Evolutionary conservation across 805 yeast genomes (phyloP), one percentile per base, ranked within the genome.

Genomic region (Blastobotrys chiropterorum): DNA sequence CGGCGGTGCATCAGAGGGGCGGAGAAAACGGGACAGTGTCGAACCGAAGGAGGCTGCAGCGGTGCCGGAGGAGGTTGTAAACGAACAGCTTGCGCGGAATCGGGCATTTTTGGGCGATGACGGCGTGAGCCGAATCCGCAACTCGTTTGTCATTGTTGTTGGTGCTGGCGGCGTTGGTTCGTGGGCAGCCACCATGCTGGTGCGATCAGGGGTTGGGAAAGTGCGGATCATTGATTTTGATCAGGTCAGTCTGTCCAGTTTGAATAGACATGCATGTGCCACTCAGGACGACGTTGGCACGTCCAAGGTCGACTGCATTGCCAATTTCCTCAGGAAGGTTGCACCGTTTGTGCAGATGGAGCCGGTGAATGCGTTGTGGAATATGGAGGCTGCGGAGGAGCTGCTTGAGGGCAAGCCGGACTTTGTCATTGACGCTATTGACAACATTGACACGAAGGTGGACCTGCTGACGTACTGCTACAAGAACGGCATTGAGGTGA

Each of bases 131-230:
- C 80, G 80, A 53, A 79, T 94, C 15, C 80, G 96, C 50, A 70
- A 75, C 15, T 83, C 86, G 63, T 77, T 79, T 52, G 77, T 90
- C 3, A 86, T 89, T 1, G 86, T 92, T 14, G 85, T 82, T 11
- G 99, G 99, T 30, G 94, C 92, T 15, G 99, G 99, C 53, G 99
- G 99, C 53, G 99, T 94, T 41, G 99, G 99, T 1, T 90, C 97
- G 0, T 90, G 97, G 92, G 96, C 48, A 2, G 62, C 60, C 21
- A 57, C 60, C 3, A 88, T 95, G 86, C 75, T 94, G 52, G 85
- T 86, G 1, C 81, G 99, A 62, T 86, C 96, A 15, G 99, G 99
- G 14, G 83, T 90, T 40, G 83, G 85, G 17, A 78, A 80, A 53
- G 67, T 94, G 49, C 78, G 90, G 59, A 76, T 94, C 52, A 82